A percentile compares a stretch with the other conserved stretches of the same genome.
These are phyloP conservation scores for Lenwebbia sp. DNA, from an alignment of 345 rosid genomes.

Conservation along the genomic window DNA sequence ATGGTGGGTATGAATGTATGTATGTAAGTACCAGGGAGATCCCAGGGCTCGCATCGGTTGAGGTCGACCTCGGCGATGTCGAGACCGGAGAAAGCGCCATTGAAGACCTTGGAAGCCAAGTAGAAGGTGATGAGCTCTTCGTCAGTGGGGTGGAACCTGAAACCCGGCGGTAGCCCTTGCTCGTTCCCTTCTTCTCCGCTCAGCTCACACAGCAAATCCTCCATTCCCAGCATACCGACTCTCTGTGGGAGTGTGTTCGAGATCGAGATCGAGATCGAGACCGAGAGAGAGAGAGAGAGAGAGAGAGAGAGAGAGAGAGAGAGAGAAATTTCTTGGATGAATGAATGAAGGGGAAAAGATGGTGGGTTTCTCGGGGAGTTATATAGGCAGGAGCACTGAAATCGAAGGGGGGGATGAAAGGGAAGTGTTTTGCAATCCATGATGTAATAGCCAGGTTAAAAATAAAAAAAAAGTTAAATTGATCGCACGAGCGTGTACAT, in stretches of 20 bases:
- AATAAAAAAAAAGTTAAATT: neutral
- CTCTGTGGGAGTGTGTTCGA: neutral
- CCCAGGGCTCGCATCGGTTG: conserved; percentile 96
- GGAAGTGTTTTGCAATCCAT: neutral
- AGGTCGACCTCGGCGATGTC: conserved; percentile 86
- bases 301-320: neutral
- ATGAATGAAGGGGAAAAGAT: neutral
- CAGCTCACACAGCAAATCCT: conserved; percentile 58
- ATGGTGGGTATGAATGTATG: neutral
- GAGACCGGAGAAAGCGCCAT: conserved; percentile 59
- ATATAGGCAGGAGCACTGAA: conserved; percentile 29
- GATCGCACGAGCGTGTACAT: neutral
- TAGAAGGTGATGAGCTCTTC: conserved; percentile 92
- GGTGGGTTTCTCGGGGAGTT: neutral
- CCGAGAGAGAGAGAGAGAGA: neutral
- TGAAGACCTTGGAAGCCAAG: conserved; percentile 76
- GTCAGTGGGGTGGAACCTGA: conserved; percentile 93
- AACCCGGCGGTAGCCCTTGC: conserved; percentile 88
- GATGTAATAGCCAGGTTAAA: neutral
- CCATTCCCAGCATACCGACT: conserved; percentile 28
- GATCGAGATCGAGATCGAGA: neutral
- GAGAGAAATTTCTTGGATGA: neutral
- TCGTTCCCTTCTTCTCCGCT: conserved; percentile 51
- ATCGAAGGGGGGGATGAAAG: conserved; percentile 4
- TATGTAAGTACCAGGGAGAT: conserved; percentile 68